Evolutionary conservation across 176 grass and related monocot genomes (phyloP).

Genomic region (Rhynchospora breviuscula): DNA sequence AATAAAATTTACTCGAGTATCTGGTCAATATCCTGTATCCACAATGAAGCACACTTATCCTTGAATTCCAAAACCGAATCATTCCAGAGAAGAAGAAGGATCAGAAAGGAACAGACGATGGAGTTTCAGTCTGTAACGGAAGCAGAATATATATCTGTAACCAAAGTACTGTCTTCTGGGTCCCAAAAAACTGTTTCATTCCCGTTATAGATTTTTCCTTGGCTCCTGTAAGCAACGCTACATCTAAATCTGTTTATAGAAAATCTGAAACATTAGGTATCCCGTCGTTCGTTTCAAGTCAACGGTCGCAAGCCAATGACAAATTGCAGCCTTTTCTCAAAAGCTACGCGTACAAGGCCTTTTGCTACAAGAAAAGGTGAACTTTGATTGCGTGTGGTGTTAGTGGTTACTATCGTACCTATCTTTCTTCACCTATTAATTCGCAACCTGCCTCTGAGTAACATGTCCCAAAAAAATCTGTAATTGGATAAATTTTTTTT

Average conservation of each 20-base stretch:
- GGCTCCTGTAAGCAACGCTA: too few relatives aligned
- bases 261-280: neutral
- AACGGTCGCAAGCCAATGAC: neutral
- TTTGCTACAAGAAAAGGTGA: slow-evolving; percentile 4
- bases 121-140: neutral
- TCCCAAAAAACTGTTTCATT: neutral
- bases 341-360: slow-evolving; percentile 9
- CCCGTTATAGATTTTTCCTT: neutral
- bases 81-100: neutral
- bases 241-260: too few relatives aligned
- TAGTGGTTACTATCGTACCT: neutral
- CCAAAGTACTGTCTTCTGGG: neutral
- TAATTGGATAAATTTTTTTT: too few relatives aligned
- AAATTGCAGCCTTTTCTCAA: neutral
- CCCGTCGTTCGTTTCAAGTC: neutral
- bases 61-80: neutral
- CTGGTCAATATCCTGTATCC: too few relatives aligned
- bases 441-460: too few relatives aligned
- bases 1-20: neutral
- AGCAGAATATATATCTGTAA: neutral
- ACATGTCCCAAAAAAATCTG: too few relatives aligned
- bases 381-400: neutral
- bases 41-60: neutral
- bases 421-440: neutral
- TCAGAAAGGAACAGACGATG: neutral